phyloP scores from a whole-genome alignment of 2,329 filamentous ascomycete genomes.

The Neofusicoccum ribis region DNA sequence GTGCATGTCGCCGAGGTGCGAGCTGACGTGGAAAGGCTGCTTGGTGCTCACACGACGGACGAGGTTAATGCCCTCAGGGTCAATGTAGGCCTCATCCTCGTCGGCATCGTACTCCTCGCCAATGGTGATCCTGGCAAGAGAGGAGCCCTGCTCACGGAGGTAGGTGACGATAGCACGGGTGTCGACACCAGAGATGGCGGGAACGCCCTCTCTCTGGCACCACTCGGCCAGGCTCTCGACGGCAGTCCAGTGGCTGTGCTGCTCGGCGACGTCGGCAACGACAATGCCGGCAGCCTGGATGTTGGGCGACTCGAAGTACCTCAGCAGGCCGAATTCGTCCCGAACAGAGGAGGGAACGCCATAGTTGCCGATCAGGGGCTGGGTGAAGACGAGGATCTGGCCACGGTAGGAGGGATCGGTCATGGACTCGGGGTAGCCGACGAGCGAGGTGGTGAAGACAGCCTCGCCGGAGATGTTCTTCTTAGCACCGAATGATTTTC shows the following conservation, averaged over 20 bases:
- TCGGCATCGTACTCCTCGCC: conserved; percentile 98
- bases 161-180: conserved; percentile 95
- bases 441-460: conserved; percentile 96
- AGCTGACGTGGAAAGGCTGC: conserved; percentile 92
- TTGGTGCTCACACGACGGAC: conserved; percentile 97
- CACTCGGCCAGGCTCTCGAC: conserved; percentile 90
- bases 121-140: conserved; percentile 88
- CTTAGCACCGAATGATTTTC: conserved; percentile 94
- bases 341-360: conserved; percentile 85
- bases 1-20: conserved; percentile 79
- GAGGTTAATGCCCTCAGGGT: conserved; percentile 94
- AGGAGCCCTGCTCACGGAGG: conserved; percentile 94
- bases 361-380: conserved; percentile 97
- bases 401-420: conserved; percentile 71
- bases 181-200: conserved; percentile 94
- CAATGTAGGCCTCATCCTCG: conserved; percentile 93
- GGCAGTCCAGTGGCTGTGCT: conserved; percentile 98
- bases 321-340: conserved; percentile 86
- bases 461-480: conserved; percentile 97
- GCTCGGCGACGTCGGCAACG: conserved; percentile 87
- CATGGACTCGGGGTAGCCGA: conserved; percentile 92
- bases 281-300: conserved; percentile 96
- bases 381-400: conserved; percentile 97
- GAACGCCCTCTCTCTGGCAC: conserved; percentile 95
- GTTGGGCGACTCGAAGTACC: conserved; percentile 98